Percentiles rank a stretch among this genome's conserved stretches.
These are phyloP conservation scores for Candida pseudoglaebosa DNA, from an alignment of 805 yeast genomes.

Conservation along the genomic window DNA sequence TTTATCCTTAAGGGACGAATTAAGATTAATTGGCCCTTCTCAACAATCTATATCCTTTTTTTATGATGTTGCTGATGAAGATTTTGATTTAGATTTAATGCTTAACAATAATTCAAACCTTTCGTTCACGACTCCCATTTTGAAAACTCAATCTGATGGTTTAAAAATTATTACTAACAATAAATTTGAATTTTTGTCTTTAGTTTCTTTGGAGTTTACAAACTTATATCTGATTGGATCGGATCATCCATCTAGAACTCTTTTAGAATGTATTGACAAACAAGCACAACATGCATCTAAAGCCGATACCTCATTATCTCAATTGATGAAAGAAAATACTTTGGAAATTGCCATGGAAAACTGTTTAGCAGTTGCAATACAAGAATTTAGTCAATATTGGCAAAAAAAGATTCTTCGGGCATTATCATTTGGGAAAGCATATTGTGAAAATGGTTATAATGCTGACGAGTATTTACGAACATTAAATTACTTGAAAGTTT, in stretches of 20 bases:
- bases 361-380: constrained; percentile 70
- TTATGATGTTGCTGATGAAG: constrained; percentile 31
- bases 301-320: constrained; percentile 71
- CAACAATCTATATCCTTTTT: constrained; percentile 54
- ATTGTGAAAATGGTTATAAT: constrained; percentile 45
- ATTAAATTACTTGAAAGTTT: constrained; percentile 57
- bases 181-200: constrained; percentile 56
- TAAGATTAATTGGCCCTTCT: constrained; percentile 69
- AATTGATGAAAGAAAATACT: constrained; percentile 40
- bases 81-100: constrained; percentile 22
- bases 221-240: constrained; percentile 81
- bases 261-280: constrained; percentile 68
- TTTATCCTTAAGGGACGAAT: constrained; percentile 56
- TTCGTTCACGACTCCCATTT: constrained; percentile 32
- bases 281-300: constrained; percentile 67
- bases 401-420: constrained; percentile 80
- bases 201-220: constrained; percentile 55
- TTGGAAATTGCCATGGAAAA: constrained; percentile 59
- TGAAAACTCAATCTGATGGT: constrained; percentile 65
- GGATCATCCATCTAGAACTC: constrained; percentile 72
- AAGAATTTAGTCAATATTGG: constrained; percentile 73
- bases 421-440: constrained; percentile 80
- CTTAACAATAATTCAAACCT: constrained; percentile 12
- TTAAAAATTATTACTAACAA: constrained; percentile 57
- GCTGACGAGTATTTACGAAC: constrained; percentile 60